These are phyloP conservation scores for Jasminum sambac DNA, from an alignment of 257 asterid species.

Conservation along the genomic window DNA sequence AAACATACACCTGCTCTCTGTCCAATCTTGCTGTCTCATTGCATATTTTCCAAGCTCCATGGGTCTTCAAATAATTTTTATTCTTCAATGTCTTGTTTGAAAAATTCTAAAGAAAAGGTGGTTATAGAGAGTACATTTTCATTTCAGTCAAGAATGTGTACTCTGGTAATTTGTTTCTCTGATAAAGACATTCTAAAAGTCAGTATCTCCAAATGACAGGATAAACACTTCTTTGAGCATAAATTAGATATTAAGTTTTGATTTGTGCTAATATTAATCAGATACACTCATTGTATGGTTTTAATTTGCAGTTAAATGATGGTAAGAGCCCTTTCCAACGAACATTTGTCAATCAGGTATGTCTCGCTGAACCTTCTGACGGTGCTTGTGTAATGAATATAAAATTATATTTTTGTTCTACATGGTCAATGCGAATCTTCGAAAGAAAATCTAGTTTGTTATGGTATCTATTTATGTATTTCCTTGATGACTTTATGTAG, in stretches of 20 bases:
- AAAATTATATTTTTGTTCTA: slow-evolving; percentile 7
- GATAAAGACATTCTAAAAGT: slow-evolving; percentile 8
- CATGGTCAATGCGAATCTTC: slow-evolving; percentile 4
- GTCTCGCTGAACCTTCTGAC: slow-evolving; percentile 17
- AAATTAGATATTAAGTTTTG: neutral
- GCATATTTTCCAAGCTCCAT: neutral
- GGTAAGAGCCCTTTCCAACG: slow-evolving; percentile 94
- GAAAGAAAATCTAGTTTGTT: slow-evolving; percentile 11
- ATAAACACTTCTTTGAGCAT: slow-evolving; percentile 15
- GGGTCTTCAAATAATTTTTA: neutral
- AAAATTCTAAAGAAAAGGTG: neutral
- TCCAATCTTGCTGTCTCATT: neutral
- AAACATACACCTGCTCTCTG: neutral
- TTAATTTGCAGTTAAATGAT: slow-evolving; percentile 68
- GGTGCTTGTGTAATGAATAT: neutral
- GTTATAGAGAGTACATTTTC: neutral
- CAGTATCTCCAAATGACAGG: slow-evolving; percentile 14
- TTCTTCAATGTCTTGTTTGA: neutral
- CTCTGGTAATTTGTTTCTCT: neutral
- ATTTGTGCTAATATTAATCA: slow-evolving; percentile 23
- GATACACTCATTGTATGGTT: slow-evolving; percentile 29
- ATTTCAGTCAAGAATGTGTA: neutral
- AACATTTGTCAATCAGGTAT: slow-evolving; percentile 92
- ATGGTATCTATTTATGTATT: slow-evolving; percentile 3
- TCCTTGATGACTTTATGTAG: neutral